These are phyloP conservation scores for Penicillium vulpinum DNA, from an alignment of 2,329 filamentous ascomycete species.

Conservation along the genomic window DNA sequence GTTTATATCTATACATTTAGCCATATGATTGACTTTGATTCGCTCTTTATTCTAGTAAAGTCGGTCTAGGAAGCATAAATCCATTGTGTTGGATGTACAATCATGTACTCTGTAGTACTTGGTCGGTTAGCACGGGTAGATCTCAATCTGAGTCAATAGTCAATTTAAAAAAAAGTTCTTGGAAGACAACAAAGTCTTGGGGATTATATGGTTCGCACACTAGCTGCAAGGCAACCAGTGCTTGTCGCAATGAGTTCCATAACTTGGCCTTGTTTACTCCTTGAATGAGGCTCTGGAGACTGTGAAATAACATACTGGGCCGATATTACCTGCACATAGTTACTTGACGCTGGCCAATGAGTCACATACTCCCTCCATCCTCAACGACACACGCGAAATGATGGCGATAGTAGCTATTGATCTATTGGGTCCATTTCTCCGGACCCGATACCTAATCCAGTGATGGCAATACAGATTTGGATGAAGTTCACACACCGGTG, in stretches of 20 bases:
- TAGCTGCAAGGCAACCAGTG: slow-evolving; percentile 7
- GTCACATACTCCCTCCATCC: background rate
- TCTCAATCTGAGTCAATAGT: background rate
- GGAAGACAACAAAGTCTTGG: no score
- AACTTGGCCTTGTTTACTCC: background rate
- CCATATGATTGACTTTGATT: background rate
- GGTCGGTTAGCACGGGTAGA: background rate
- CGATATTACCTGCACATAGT: background rate
- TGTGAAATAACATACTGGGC: background rate
- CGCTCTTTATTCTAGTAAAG: background rate
- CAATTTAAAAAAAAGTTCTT: slow-evolving; percentile 1
- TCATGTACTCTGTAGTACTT: background rate
- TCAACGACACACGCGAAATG: background rate
- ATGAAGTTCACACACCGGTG: background rate
- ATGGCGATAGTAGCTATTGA: background rate
- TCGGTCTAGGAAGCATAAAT: background rate
- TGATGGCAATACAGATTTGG: background rate
- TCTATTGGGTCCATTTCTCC: background rate
- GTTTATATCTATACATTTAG: background rate
- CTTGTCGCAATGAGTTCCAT: background rate
- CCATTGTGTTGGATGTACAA: background rate
- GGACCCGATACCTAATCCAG: background rate
- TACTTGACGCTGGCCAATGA: background rate
- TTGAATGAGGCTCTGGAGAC: background rate
- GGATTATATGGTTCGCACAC: background rate